Evolutionary conservation across 768 basidiomycete genomes (phyloP).

Genomic region (Mycena albidolilacea): DNA sequence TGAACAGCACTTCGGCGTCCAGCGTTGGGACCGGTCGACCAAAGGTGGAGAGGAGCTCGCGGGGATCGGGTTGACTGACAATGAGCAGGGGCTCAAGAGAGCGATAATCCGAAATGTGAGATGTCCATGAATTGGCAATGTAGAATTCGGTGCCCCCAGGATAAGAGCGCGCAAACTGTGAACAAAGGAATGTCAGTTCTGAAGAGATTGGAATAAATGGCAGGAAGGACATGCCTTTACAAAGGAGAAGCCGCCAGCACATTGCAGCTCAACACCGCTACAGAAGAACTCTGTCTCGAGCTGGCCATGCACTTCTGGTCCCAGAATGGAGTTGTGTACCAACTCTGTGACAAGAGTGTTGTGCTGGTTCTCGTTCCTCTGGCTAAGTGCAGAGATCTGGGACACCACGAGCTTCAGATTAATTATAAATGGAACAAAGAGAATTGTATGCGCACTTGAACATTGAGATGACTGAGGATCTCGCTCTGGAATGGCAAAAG

Average conservation of each 20-base stretch:
- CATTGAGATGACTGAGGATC: not conserved
- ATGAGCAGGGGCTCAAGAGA: conserved; percentile 9
- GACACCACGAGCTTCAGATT: not conserved
- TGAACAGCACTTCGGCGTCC: not conserved
- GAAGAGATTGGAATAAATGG: not conserved
- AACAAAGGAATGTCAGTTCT: not conserved
- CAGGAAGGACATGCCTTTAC: not conserved
- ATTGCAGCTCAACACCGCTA: conserved; percentile 4
- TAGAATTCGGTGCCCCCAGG: conserved; percentile 19
- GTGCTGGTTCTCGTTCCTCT: conserved; percentile 9
- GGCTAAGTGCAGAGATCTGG: not conserved
- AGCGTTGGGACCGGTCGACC: not conserved
- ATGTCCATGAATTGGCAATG: conserved; percentile 2
- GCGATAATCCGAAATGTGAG: not conserved
- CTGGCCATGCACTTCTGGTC: conserved; percentile 10
- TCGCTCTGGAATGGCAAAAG: not conserved
- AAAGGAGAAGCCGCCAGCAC: conserved; percentile 11
- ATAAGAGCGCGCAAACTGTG: conserved; percentile 12
- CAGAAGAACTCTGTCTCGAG: conserved; percentile 1
- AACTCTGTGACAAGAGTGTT: not conserved
- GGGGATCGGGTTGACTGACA: not conserved
- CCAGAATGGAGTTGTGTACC: conserved; percentile 5
- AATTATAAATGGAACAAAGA: not conserved
- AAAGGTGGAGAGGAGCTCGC: not conserved
- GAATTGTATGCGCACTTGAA: conserved; percentile 3